Evolutionary conservation across 1,284 basidiomycete species (phyloP).

Genomic region (Cutaneotrichosporon dermatis): DNA sequence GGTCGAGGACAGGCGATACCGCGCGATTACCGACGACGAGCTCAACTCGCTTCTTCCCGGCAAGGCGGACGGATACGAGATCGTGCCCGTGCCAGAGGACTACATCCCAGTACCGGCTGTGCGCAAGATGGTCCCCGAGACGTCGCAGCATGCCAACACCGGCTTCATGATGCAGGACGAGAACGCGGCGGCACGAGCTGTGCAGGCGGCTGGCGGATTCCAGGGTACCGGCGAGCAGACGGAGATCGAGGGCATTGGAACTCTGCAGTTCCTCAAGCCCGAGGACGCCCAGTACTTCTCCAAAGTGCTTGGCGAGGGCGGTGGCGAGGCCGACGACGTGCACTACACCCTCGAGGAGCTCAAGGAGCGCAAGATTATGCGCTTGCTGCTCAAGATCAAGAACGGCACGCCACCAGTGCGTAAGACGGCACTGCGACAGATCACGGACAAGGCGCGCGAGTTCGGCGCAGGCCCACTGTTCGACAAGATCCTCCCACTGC

Average conservation of each 20-base stretch:
- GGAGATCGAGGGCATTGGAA: constrained; percentile 96
- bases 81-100: constrained; percentile 89
- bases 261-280: constrained; percentile 94
- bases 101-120: constrained; percentile 71
- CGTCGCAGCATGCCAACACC: constrained; percentile 57
- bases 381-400: constrained; percentile 98
- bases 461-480: constrained; percentile 98
- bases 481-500: constrained; percentile 95
- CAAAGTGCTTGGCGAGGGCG: constrained; percentile 80
- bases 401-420: constrained; percentile 98
- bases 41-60: constrained; percentile 84
- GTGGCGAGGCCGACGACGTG: constrained; percentile 81
- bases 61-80: constrained; percentile 71
- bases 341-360: constrained; percentile 90
- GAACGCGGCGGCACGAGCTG: constrained; percentile 75
- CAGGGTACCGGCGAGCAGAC: constrained; percentile 88
- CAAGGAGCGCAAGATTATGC: constrained; percentile 99
- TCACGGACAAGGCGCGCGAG: constrained; percentile 98
- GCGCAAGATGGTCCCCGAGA: constrained; percentile 45
- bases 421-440: constrained; percentile 94
- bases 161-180: constrained; percentile 97
- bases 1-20: constrained; percentile 93
- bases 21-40: constrained; percentile 92
- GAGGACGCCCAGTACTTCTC: constrained; percentile 98
- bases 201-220: constrained; percentile 79